Percentiles rank a stretch among this genome's conserved stretches.
Evolutionary conservation across 2,329 filamentous ascomycete genomes (phyloP).

Genomic region (Metarhizium album): DNA sequence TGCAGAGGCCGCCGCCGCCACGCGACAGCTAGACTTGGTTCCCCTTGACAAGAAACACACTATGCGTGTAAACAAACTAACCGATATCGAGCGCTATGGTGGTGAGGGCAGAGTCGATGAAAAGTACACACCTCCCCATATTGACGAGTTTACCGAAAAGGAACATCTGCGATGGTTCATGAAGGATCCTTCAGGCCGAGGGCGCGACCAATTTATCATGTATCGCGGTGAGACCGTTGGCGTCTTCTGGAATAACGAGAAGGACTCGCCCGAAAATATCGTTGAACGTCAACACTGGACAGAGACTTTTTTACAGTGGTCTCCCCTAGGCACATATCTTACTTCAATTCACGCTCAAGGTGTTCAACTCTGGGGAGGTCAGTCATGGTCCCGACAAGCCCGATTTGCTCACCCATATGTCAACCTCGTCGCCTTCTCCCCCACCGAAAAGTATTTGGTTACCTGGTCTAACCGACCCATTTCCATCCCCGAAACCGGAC

Average conservation of each 20-base stretch:
- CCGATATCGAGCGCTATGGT: slow-evolving; percentile 92
- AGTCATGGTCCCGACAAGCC: slow-evolving; percentile 79
- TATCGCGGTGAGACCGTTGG: slow-evolving; percentile 86
- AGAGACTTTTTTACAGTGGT: slow-evolving; percentile 97
- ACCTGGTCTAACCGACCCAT: slow-evolving; percentile 97
- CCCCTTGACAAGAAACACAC: slow-evolving; percentile 96
- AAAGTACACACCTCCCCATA: slow-evolving; percentile 70
- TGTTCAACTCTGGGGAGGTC: slow-evolving; percentile 93
- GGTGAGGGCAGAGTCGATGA: slow-evolving; percentile 90
- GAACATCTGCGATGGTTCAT: slow-evolving; percentile 94
- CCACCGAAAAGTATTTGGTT: slow-evolving; percentile 81
- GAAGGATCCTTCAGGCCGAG: slow-evolving; percentile 65
- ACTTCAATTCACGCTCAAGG: slow-evolving; percentile 93
- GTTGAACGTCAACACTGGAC: slow-evolving; percentile 96
- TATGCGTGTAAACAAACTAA: slow-evolving; percentile 93
- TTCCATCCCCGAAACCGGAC: slow-evolving; percentile 76
- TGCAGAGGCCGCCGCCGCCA: slow-evolving; percentile 79
- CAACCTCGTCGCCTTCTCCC: slow-evolving; percentile 93
- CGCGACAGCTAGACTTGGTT: slow-evolving; percentile 75
- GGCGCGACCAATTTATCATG: slow-evolving; percentile 92
- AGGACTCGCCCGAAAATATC: slow-evolving; percentile 74
- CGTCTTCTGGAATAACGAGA: slow-evolving; percentile 98
- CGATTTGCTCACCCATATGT: slow-evolving; percentile 93
- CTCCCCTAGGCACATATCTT: slow-evolving; percentile 84
- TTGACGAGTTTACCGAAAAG: slow-evolving; percentile 80